Evolutionary conservation across 352 stramenopile genomes (phyloP).

Genomic region (Phytophthora cactorum): DNA sequence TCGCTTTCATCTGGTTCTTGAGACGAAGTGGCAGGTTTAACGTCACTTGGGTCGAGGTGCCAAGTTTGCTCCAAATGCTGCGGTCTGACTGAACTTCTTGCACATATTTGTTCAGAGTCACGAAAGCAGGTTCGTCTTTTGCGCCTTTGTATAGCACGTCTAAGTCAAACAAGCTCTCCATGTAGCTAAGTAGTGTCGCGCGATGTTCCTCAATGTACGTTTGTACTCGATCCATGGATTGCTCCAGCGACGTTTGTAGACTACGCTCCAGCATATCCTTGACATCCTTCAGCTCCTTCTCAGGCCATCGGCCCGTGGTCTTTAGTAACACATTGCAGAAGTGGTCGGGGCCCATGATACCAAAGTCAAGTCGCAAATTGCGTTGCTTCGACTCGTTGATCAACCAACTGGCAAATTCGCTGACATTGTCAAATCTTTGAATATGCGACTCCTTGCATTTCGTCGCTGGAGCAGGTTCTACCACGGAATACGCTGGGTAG

Average conservation of each 20-base stretch:
- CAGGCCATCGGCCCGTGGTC: constrained; percentile 27
- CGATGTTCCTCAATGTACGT: constrained; percentile 33
- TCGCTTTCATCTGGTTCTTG: constrained; percentile 36
- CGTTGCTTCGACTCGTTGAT: constrained; percentile 14
- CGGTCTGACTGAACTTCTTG: constrained; percentile 18
- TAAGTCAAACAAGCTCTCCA: constrained; percentile 41
- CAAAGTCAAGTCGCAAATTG: constrained; percentile 28
- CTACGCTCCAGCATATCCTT: constrained; percentile 32
- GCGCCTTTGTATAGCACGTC: constrained; percentile 30
- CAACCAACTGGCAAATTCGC: constrained; percentile 38
- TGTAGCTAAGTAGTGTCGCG: constrained; percentile 13
- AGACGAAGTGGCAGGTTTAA: constrained; percentile 33
- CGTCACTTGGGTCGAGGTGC: constrained; percentile 10
- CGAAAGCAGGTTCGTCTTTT: constrained; percentile 20
- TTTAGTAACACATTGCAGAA: constrained; percentile 25
- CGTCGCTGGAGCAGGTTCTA: constrained; percentile 36
- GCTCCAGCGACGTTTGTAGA: constrained; percentile 13
- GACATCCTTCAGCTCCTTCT: constrained; percentile 29
- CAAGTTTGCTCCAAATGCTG: constrained; percentile 30
- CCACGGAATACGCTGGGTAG: constrained; percentile 37
- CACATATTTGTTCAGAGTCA: constrained; percentile 15
- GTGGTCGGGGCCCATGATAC: background rate
- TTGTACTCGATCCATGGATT: constrained; percentile 29
- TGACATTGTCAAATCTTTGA: constrained; percentile 18
- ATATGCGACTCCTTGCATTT: constrained; percentile 10